Evolutionary conservation across 2,329 filamentous ascomycete genomes (phyloP).

Genomic region (Fusarium virguliforme): DNA sequence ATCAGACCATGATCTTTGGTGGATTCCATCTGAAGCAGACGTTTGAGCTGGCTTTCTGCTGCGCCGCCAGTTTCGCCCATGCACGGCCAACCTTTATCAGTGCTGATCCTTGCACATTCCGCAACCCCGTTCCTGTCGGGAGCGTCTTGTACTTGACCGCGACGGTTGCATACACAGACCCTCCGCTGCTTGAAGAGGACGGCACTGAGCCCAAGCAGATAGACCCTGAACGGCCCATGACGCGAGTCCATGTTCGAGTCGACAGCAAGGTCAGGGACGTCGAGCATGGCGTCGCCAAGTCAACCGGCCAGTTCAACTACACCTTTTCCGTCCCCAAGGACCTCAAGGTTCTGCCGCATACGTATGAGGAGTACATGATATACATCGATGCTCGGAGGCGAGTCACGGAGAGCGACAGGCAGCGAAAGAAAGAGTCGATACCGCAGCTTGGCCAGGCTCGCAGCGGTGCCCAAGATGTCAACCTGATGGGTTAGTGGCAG

Average conservation of each 20-base stretch:
- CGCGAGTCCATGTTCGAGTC: conserved; percentile 52
- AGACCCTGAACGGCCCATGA: conserved; percentile 47
- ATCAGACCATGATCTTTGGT: conserved; percentile 54
- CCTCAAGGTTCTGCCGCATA: conserved; percentile 51
- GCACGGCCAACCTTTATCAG: conserved; percentile 53
- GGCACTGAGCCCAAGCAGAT: conserved; percentile 45
- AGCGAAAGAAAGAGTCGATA: conserved; percentile 38
- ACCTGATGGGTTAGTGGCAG: conserved; percentile 37
- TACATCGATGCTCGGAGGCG: conserved; percentile 52
- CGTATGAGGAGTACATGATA: conserved; percentile 54
- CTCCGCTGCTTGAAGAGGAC: conserved; percentile 51
- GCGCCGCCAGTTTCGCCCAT: conserved; percentile 53
- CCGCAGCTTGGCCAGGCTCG: conserved; percentile 18
- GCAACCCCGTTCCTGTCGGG: conserved; percentile 52
- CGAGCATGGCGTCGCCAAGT: conserved; percentile 52
- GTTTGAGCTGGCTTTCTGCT: conserved; percentile 54
- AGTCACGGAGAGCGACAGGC: conserved; percentile 46
- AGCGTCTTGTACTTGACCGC: conserved; percentile 52
- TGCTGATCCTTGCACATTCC: conserved; percentile 53
- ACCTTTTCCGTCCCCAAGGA: conserved; percentile 53
- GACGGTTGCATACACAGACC: conserved; percentile 53
- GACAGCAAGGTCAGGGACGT: conserved; percentile 54
- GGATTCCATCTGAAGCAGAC: conserved; percentile 54
- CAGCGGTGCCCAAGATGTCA: conserved; percentile 23
- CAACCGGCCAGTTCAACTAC: conserved; percentile 54